These are phyloP conservation scores for Boehmeria nivea DNA, from an alignment of 306 rosid genomes.

Conservation along the genomic window DNA sequence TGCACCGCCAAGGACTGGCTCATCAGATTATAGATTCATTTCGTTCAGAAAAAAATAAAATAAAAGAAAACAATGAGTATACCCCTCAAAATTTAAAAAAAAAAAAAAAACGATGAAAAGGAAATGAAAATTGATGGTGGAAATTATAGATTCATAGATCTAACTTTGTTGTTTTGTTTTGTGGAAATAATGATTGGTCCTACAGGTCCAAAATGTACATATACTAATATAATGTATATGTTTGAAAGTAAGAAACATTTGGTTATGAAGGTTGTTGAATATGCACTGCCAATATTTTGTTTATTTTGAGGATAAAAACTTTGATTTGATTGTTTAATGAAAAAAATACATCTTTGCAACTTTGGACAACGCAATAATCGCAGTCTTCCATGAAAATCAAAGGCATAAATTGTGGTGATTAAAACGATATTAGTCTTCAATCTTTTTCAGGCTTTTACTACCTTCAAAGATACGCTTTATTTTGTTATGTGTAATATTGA, in stretches of 20 bases:
- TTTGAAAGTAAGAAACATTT: neutral
- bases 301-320: neutral
- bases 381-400: neutral
- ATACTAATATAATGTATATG: neutral
- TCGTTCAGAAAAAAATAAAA: neutral
- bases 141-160: neutral
- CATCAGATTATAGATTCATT: neutral
- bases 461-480: too few relatives aligned
- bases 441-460: too few relatives aligned
- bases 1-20: constrained; percentile 4
- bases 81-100: neutral
- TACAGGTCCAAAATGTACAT: constrained; percentile 6
- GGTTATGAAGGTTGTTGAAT: constrained; percentile 12
- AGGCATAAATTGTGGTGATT: too few relatives aligned
- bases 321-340: neutral
- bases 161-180: constrained; percentile 11
- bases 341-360: neutral
- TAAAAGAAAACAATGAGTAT: too few relatives aligned
- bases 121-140: neutral
- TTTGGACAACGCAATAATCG: neutral
- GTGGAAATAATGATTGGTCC: constrained; percentile 19
- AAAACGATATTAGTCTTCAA: neutral
- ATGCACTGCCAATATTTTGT: neutral
- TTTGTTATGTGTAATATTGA: too few relatives aligned
- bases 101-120: neutral